A percentile compares a stretch with the other conserved stretches of the same genome.
These are phyloP conservation scores for Holtermannia corniformis DNA, from an alignment of 768 basidiomycete genomes.

Conservation along the genomic window DNA sequence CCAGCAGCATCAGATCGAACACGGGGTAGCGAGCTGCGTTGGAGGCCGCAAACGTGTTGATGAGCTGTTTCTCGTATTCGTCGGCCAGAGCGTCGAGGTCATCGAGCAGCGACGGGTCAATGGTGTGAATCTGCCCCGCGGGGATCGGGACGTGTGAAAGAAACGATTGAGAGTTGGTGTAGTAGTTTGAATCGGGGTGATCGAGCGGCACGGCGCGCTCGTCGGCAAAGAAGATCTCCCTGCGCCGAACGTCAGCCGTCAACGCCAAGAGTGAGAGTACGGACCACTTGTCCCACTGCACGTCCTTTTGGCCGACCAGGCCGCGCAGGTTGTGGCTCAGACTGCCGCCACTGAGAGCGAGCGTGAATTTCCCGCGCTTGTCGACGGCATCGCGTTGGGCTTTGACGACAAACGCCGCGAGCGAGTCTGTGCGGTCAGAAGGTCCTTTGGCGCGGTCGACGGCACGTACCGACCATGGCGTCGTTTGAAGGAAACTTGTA, in stretches of 20 bases:
- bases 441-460: constrained; percentile 3
- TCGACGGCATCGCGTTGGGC: constrained; percentile 83
- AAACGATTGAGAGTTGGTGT: constrained; percentile 60
- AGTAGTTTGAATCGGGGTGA: constrained; percentile 86
- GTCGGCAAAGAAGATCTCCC: constrained; percentile 97
- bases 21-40: constrained; percentile 93
- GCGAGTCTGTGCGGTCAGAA: constrained; percentile 42
- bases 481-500: constrained; percentile 56
- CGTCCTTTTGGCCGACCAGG: constrained; percentile 55
- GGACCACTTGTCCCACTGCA: constrained; percentile 93
- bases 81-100: constrained; percentile 45
- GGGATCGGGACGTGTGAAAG: constrained; percentile 80
- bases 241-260: constrained; percentile 41
- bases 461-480: constrained; percentile 47
- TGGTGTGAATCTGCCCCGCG: constrained; percentile 63
- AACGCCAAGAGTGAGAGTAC: constrained; percentile 21
- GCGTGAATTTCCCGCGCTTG: constrained; percentile 80
- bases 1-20: constrained; percentile 93
- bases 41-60: constrained; percentile 80
- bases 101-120: constrained; percentile 58
- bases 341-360: constrained; percentile 88
- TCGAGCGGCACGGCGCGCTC: constrained; percentile 91
- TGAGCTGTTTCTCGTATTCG: constrained; percentile 54
- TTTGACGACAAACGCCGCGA: constrained; percentile 74
- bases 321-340: constrained; percentile 66